Evolutionary conservation across 179 eudicot genomes (phyloP), one percentile per base, ranked within the genome.

Genomic region (Sideroxylon spinosum): DNA sequence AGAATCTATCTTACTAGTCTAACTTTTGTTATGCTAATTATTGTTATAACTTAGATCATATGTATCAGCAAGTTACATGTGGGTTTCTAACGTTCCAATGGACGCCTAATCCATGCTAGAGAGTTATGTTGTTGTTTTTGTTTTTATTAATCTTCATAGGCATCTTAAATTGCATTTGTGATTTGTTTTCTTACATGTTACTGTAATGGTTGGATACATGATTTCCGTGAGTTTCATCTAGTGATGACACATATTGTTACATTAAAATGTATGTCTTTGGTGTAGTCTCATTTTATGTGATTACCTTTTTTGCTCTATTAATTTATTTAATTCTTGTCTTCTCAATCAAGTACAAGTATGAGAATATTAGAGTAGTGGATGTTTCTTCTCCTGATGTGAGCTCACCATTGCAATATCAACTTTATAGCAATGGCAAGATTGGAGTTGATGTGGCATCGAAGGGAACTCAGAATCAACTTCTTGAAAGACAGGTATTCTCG

Each of bases 391-490:
- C 95, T 76, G 95, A 90, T 82, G 85, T 85, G 78, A 85, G 91
- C 76, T 94, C 98, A 78, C 92, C 98, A 22, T 85, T 95, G 79
- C 95, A 87, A 20, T 91, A 86, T 87, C 99, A 95, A 75, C 91
- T 90, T 69, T 91, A 95, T 82, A 93, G 92, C 65, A 90, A 89
- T 72, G 99, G 95, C 59, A 89, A 90, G 75, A 78, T 85, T 75
- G 94, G 88, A 67, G 83, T 82, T 72, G 94, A 93, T 79, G 72
- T 86, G 77, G 90, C 94, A 84, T 89, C 97, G 9, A 95, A 85
- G 82, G 99, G 99, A 78, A 89, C 91, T 79, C 95, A 95, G 84
- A 91, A 95, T 88, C 99, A 93, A 87, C 94, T 95, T 84, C 93
- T 95, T 69, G 99, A 93, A 83, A 90, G 99, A 89, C 99, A 95